phyloP scores from a whole-genome alignment of 345 rosid species.

The Cardamine resedifolia region DNA sequence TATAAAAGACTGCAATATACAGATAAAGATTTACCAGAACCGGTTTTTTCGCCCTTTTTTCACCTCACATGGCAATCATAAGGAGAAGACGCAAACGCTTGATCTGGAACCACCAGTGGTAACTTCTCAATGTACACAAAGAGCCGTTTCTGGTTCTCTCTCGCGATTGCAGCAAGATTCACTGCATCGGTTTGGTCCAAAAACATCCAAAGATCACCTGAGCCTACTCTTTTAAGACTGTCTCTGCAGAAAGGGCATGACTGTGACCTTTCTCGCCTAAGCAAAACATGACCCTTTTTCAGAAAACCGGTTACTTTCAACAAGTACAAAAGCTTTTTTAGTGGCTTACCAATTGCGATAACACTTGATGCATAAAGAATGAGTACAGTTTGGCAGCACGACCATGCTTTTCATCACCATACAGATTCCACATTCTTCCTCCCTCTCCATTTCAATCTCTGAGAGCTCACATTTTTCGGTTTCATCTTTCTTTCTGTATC shows the following conservation, averaged over 20 bases:
- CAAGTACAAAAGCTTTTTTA: background rate
- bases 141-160: slow-evolving; percentile 56
- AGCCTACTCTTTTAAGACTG: slow-evolving; percentile 53
- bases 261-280: slow-evolving; percentile 67
- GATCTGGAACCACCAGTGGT: slow-evolving; percentile 63
- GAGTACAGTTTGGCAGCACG: slow-evolving; percentile 73
- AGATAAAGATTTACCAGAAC: slow-evolving; percentile 19
- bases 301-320: background rate
- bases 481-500: slow-evolving; percentile 59
- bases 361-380: slow-evolving; percentile 72
- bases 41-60: slow-evolving; percentile 17
- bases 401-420: slow-evolving; percentile 60
- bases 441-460: slow-evolving; percentile 55
- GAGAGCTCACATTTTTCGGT: slow-evolving; percentile 44
- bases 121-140: slow-evolving; percentile 65
- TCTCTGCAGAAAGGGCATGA: slow-evolving; percentile 86
- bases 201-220: slow-evolving; percentile 72
- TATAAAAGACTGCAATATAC: slow-evolving; percentile 6
- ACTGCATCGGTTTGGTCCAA: slow-evolving; percentile 46
- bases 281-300: background rate
- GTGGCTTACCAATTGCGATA: slow-evolving; percentile 59
- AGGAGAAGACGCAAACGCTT: slow-evolving; percentile 42
- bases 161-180: slow-evolving; percentile 44
- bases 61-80: slow-evolving; percentile 51
- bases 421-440: slow-evolving; percentile 84